Evolutionary conservation across 768 basidiomycete species (phyloP).

Genomic region (Rhodotorula taiwanensis): DNA sequence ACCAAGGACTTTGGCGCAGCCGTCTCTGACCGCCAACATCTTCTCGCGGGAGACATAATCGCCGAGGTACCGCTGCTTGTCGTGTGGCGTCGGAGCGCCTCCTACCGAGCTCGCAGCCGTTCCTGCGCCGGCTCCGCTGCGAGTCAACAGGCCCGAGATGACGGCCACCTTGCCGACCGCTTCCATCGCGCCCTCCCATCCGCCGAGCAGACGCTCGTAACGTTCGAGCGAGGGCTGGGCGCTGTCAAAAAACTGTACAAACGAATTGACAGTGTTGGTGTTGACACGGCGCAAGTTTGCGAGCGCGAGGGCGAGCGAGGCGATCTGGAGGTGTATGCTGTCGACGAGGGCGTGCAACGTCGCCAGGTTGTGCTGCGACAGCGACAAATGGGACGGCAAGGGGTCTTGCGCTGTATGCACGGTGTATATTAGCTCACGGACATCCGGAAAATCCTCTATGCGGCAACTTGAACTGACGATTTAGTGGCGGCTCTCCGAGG

Average conservation of each 20-base stretch:
- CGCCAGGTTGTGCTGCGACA: constrained; percentile 32
- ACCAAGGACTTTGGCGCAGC: constrained; percentile 36
- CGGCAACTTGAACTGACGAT: constrained; percentile 11
- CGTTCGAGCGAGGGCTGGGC: constrained; percentile 22
- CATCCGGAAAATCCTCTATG: too few species aligned
- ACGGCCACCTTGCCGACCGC: constrained; percentile 35
- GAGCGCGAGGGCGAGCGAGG: constrained; percentile 31
- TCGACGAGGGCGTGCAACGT: constrained; percentile 29
- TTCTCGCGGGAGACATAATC: constrained; percentile 40
- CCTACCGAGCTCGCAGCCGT: not conserved
- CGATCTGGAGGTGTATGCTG: constrained; percentile 33
- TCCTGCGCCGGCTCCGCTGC: not conserved
- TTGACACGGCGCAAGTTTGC: constrained; percentile 37
- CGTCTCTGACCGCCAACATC: constrained; percentile 38
- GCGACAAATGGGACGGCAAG: constrained; percentile 22
- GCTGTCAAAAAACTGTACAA: constrained; percentile 27
- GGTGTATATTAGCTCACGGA: not conserved
- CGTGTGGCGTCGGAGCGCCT: constrained; percentile 1
- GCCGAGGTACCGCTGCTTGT: constrained; percentile 36
- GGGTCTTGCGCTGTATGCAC: constrained; percentile 22
- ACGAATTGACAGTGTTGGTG: constrained; percentile 16
- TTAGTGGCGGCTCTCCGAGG: constrained; percentile 25
- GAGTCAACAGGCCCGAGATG: constrained; percentile 14
- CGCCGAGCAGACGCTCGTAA: constrained; percentile 30
- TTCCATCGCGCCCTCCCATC: constrained; percentile 34